These are phyloP conservation scores for Herpomyces periplanetae DNA, from an alignment of 2,329 filamentous ascomycete species.

Conservation along the genomic window DNA sequence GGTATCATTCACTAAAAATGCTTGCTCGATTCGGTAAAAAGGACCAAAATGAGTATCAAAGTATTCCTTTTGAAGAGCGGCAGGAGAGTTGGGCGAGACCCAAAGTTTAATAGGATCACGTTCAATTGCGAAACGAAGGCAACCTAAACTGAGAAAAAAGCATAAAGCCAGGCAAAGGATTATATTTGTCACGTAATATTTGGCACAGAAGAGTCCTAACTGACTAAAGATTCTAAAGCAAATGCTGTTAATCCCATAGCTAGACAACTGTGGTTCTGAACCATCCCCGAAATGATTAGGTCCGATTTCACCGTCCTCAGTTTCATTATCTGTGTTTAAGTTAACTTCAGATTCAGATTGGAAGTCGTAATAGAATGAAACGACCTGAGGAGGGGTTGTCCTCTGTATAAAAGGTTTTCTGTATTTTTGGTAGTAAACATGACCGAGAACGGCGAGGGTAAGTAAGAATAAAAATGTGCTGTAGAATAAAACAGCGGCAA, in stretches of 20 bases:
- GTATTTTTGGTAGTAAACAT: conserved; percentile 33
- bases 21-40: conserved; percentile 75
- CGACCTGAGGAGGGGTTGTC: too few species aligned
- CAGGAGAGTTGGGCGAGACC: conserved; percentile 75
- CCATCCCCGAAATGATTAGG: conserved; percentile 33
- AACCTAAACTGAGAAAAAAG: conserved; percentile 40
- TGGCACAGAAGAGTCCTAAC: conserved; percentile 38
- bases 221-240: conserved; percentile 42
- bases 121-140: conserved; percentile 61
- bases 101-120: conserved; percentile 61
- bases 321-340: conserved; percentile 55
- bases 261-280: conserved; percentile 33
- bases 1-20: conserved; percentile 69
- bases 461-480: conserved; percentile 28
- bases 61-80: conserved; percentile 66
- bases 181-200: conserved; percentile 55
- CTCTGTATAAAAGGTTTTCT: too few species aligned
- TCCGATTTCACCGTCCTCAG: conserved; percentile 39
- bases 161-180: conserved; percentile 31
- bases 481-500: conserved; percentile 61
- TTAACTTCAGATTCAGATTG: conserved; percentile 53
- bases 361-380: too few species aligned
- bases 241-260: conserved; percentile 46
- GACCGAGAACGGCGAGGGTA: conserved; percentile 23
- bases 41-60: conserved; percentile 79